Evolutionary conservation across 1,284 basidiomycete genomes (phyloP), one percentile per base, ranked within the genome.

Genomic region (Waitea zeae): DNA sequence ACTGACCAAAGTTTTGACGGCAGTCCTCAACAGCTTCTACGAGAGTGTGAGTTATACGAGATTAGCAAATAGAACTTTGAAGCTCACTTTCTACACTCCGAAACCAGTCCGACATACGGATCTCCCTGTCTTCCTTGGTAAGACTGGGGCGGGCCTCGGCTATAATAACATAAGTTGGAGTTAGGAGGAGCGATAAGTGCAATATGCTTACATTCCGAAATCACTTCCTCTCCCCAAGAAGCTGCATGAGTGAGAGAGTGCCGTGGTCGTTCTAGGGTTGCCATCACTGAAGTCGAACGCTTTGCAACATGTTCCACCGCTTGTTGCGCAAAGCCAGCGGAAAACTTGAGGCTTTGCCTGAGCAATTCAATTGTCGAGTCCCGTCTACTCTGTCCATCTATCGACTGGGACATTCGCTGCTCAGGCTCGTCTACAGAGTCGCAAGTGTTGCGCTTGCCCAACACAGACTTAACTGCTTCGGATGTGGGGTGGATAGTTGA

Each of bases 51-150:
- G 15, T 19, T 5, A 15, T 9, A 29, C 13, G 9, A 29, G 6
- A 4, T 9, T 4, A 11, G 7, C 7, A 5, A 14, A 2, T 26
- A 36, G 33, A 36, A 36, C 36, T 9, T 30, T 5, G 12, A n/a
- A 4, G 64, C 78, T 47, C 48, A 83, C 79, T 75, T 53, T 84
- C 79, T 7, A 82, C 76, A 38, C 69, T 78, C 43, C 67, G 66
- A 52, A 81, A 75, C 81, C 80, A 84, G 35, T 72, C 55, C 1
- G 69, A 64, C 71, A 84, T 70, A 36, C 80, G 59, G 45, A 83
- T 78, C 24, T 60, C 52, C 30, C 64, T 61, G 24, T 62, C 63
- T 40, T 74, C 72, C 20, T 58, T 14, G 7, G 12, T 0, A 15
- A 30, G 3, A n/a, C n/a, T n/a, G n/a, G n/a, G n/a, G n/a, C n/a